Base-by-base conservation (phyloP, 352 stramenopile species). In the Globisporangium ultimum region DNA sequence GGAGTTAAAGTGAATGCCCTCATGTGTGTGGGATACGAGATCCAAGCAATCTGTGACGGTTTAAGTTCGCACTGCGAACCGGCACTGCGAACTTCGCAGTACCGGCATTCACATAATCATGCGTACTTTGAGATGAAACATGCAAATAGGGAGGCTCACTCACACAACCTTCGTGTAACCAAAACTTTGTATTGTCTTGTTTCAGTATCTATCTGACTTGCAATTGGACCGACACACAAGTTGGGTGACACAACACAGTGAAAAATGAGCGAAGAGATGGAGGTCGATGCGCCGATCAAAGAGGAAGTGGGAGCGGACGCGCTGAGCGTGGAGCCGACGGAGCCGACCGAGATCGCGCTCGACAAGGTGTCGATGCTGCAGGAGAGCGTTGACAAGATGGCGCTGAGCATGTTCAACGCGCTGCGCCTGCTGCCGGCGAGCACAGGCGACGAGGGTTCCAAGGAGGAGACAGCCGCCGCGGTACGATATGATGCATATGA, bases 361-460 rank as follows among this genome's bases (percentile, higher is more conserved):
- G 85, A 95, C 61, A 95, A 92, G 56, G 85, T 95, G 21, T 84
- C 85, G 60, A 56, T 88, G 61, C 74, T 95, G 53, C 85, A 95
- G 71, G 79, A 89, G 51, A 93, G 85, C 66, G 78, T 95, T 48
- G 85, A 95, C 62, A 84, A 88, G 59, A 91, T 88, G 84, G 74
- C 85, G 67, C 70, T 95, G 32, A 88, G 81, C 48, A 95, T 95
- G 85, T 95, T 95, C 69, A 93, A 95, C 63, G 85, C 85, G 20
- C 68, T 95, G 64, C 83, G 85, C 4, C 59, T 95, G 41, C 64
- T 95, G 34, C 85, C 85, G 13, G 68, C 78, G 51, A 70, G 61
- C n/a, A 59, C 71, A 15, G 71, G 71, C 55, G 82, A 87, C 24
- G 66, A 77, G 46, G 64, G 50, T 46, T 72, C 67, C 20, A 78